phyloP scores from a whole-genome alignment of 371 early-diverging fungal genomes.

The Saksenaea vasiformis region DNA sequence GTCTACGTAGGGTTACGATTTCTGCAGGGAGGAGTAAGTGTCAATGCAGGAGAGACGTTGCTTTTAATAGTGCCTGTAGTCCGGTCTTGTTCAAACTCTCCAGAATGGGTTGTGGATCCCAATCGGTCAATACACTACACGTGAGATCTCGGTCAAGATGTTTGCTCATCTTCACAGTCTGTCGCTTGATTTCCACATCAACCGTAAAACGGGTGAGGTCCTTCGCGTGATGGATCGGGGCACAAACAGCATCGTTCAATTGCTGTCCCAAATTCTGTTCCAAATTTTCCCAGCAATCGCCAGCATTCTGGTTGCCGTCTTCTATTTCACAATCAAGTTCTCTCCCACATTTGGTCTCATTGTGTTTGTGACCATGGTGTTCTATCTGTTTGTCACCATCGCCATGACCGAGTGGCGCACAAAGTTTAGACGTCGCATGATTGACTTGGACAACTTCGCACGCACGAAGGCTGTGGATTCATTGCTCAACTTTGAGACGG shows the following conservation, averaged over 20 bases:
- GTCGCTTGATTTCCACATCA: constrained; percentile 87
- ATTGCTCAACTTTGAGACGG: constrained; percentile 94
- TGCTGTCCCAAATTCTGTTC: constrained; percentile 83
- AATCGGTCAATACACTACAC: constrained; percentile 88
- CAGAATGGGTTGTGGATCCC: constrained; percentile 91
- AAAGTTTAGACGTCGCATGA: constrained; percentile 76
- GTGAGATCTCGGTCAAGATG: constrained; percentile 82
- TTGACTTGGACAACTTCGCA: constrained; percentile 75
- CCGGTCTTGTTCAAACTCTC: constrained; percentile 78
- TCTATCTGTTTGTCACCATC: constrained; percentile 84
- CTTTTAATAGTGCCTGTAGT: constrained; percentile 16
- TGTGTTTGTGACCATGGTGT: constrained; percentile 83
- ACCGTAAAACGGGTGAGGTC: constrained; percentile 94
- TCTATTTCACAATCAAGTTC: constrained; percentile 70
- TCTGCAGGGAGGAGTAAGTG: constrained; percentile 69
- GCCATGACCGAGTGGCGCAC: constrained; percentile 92
- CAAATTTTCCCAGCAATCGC: constrained; percentile 87
- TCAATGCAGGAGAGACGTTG: neutral
- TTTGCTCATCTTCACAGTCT: constrained; percentile 86
- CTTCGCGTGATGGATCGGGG: constrained; percentile 90
- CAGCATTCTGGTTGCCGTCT: constrained; percentile 83
- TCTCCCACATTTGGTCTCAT: constrained; percentile 81
- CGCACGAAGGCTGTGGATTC: constrained; percentile 88
- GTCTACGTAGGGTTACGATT: constrained; percentile 72
- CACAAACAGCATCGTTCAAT: constrained; percentile 73